Evolutionary conservation across 352 stramenopile genomes (phyloP).

Genomic region (Globisporangium spiculum): DNA sequence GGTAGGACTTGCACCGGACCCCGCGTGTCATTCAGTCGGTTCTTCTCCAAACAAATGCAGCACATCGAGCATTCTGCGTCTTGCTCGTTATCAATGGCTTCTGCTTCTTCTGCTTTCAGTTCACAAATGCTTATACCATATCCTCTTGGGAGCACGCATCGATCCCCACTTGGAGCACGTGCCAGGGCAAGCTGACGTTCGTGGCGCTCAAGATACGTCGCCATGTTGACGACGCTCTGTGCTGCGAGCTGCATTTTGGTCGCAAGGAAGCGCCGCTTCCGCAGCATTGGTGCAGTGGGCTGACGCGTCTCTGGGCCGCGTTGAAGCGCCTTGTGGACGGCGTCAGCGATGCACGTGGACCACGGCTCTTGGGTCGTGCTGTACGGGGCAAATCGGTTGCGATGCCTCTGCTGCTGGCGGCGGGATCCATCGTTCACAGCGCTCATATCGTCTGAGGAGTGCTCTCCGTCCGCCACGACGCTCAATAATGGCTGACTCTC

Average conservation of each 20-base stretch:
- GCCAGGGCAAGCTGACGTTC: neutral
- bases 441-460: neutral
- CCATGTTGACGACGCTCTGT: conserved; percentile 17
- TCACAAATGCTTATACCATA: neutral
- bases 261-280: conserved; percentile 1
- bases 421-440: neutral
- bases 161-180: neutral
- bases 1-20: conserved; percentile 15
- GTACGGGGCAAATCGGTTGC: conserved; percentile 2
- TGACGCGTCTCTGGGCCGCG: neutral
- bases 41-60: conserved; percentile 33
- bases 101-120: neutral
- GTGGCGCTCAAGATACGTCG: conserved; percentile 11
- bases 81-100: neutral
- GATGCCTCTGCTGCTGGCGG: neutral
- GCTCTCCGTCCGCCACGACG: neutral
- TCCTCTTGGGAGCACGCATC: neutral
- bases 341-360: neutral
- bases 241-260: conserved; percentile 12
- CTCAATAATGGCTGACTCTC: conserved; percentile 4
- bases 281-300: conserved; percentile 2
- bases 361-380: neutral
- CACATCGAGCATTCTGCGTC: conserved; percentile 5
- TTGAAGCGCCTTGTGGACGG: conserved; percentile 16
- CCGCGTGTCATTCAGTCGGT: neutral